Evolutionary conservation across 2,329 filamentous ascomycete genomes (phyloP).

Genomic region (Aspergillus brunneoviolaceus): DNA sequence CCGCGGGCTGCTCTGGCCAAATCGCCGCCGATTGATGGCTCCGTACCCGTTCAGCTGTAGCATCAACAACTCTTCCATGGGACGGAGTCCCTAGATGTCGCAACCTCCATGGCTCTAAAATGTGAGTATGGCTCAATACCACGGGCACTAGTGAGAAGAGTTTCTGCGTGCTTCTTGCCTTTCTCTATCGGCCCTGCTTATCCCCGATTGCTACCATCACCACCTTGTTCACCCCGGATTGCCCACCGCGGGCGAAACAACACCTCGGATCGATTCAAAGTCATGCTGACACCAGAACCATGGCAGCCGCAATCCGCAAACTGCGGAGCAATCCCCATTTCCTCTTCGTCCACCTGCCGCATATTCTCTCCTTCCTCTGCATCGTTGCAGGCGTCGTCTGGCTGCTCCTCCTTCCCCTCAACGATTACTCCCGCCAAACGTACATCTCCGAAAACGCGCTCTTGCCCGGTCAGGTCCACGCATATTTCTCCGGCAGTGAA

Average conservation of each 20-base stretch:
- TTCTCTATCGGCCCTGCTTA: background rate
- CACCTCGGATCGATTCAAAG: slow-evolving; percentile 1
- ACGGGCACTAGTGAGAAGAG: no score
- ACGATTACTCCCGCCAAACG: slow-evolving; percentile 86
- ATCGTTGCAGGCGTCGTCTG: slow-evolving; percentile 82
- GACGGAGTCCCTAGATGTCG: slow-evolving; percentile 27
- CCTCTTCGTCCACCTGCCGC: slow-evolving; percentile 70
- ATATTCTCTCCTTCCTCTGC: slow-evolving; percentile 82
- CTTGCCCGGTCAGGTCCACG: slow-evolving; percentile 92
- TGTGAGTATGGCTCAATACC: slow-evolving; percentile 27
- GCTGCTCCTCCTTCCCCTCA: slow-evolving; percentile 83
- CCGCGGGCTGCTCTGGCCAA: slow-evolving; percentile 15
- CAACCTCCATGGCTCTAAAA: slow-evolving; percentile 41
- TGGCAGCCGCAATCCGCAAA: slow-evolving; percentile 41
- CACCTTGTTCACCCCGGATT: slow-evolving; percentile 16
- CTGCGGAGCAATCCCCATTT: slow-evolving; percentile 79
- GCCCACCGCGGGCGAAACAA: slow-evolving; percentile 14
- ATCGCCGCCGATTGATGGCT: background rate
- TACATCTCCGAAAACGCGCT: slow-evolving; percentile 98
- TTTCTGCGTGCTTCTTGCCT: background rate
- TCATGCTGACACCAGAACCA: slow-evolving; percentile 21
- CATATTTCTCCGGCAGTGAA: slow-evolving; percentile 94
- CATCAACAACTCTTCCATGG: slow-evolving; percentile 18
- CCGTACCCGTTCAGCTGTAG: slow-evolving; percentile 1
- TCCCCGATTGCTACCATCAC: slow-evolving; percentile 5